Percentiles rank a stretch among this genome's conserved stretches.
Conservation (phyloP, 306 rosid genomes). For the Gastrolobium villosum region DNA sequence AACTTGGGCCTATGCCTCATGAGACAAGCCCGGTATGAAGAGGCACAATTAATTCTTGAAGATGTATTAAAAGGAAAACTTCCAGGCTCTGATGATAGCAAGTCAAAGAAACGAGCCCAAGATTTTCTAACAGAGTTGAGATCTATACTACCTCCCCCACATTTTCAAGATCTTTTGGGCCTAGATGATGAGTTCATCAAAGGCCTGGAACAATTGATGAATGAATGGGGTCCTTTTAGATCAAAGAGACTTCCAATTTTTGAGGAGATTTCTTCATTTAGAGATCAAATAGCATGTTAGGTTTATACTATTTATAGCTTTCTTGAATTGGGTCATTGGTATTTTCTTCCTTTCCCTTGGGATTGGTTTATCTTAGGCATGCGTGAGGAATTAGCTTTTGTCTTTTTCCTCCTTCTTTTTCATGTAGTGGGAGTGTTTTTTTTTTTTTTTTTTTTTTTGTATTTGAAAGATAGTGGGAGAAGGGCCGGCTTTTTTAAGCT, state of each 20-base stretch:
- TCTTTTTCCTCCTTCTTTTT: too few species aligned
- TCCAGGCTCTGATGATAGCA: conserved; percentile 70
- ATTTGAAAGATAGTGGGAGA: too few species aligned
- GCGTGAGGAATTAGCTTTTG: too few species aligned
- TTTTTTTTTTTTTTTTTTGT: too few species aligned
- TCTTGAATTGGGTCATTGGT: background rate
- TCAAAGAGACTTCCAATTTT: conserved; percentile 93
- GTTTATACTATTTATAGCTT: background rate
- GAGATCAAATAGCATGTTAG: conserved; percentile 92
- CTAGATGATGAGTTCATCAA: conserved; percentile 79
- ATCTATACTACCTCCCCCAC: conserved; percentile 43
- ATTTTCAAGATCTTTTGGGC: conserved; percentile 46
- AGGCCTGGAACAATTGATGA: conserved; percentile 78
- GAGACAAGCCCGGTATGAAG: conserved; percentile 66
- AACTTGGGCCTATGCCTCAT: conserved; percentile 85
- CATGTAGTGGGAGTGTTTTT: too few species aligned
- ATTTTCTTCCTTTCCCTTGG: background rate
- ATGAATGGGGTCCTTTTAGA: conserved; percentile 72
- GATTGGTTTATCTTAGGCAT: too few species aligned
- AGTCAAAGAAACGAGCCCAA: conserved; percentile 63
- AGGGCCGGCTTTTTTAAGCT: too few species aligned
- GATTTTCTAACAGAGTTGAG: conserved; percentile 64
- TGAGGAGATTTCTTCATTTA: conserved; percentile 87
- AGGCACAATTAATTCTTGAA: conserved; percentile 64
- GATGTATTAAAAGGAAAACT: conserved; percentile 60